Base-by-base conservation (phyloP, 2,329 filamentous ascomycete genomes). In the Aspergillus aculeatus region DNA sequence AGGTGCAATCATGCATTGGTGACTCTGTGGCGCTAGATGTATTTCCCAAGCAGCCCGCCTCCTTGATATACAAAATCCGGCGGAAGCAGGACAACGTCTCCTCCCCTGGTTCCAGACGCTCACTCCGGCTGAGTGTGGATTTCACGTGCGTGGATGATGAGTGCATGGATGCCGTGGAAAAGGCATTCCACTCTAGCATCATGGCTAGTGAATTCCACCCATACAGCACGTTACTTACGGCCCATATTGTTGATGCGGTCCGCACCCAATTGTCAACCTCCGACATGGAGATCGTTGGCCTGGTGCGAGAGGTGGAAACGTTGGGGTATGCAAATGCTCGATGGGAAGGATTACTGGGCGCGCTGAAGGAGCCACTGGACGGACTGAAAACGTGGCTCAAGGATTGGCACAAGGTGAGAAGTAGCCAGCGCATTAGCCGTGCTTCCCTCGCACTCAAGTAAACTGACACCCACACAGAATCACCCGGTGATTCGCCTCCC, bases 81-180 rank as follows among this genome's bases (percentile, higher is more conserved):
- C 71, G 68, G 32, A 67, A 65, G 23, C 58, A 58, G 38, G 57
- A 65, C 14, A 57, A 51, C 49, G 59, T 62, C 16, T 57, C 60
- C 14, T 61, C 63, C 14, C 60, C 67, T 57, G 56, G 71, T 60
- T 64, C 69, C 21, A 66, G 69, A n/a, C 69, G 71, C 12, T 71
- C 72, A 24, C 69, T 79, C 19, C 69, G 88, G 16, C 81, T 98
- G 26, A 85, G 85, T 51, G 82, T 97, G 4, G 80, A 87, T 59
- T 97, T 96, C 73, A 87, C 86, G 31, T 87, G 91, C 50, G 73
- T 96, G 1, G 86, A 91, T 58, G 88, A 92, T 41, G 87, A 96
- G 67, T 86, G 95, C 41, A 65, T 83, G 23, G 72, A 78, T 47
- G 76, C 78, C 5, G 68, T 85, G 26, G 76, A 80, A 62, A 71